phyloP scores from a whole-genome alignment of 345 rosid genomes.

The Geranium rotundifolium region DNA sequence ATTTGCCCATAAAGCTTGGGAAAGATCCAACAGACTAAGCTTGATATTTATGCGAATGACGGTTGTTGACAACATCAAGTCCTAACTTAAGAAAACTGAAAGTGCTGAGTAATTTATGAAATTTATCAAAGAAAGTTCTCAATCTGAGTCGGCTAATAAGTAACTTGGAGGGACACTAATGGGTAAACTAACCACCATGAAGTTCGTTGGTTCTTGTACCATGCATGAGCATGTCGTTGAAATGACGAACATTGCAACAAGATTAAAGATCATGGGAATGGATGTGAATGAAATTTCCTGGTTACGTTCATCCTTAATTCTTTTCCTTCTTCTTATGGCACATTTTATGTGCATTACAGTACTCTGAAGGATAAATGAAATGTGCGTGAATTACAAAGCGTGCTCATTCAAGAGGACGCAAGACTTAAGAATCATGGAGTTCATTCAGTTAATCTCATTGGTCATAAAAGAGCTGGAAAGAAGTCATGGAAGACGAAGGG shows the following conservation, averaged over 20 bases:
- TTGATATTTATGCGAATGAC: conserved; percentile 10
- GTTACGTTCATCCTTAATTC: conserved; percentile 11
- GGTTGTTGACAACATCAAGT: conserved; percentile 1
- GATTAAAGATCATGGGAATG: conserved; percentile 4
- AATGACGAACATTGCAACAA: conserved; percentile 4
- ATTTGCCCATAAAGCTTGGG: too few relatives aligned
- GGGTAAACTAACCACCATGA: conserved; percentile 10
- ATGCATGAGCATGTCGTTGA: conserved; percentile 6
- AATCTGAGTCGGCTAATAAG: conserved; percentile 10
- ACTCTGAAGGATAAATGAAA: conserved; percentile 19
- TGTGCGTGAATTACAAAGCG: conserved; percentile 10
- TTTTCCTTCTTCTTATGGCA: conserved; percentile 6
- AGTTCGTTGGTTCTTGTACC: conserved; percentile 2
- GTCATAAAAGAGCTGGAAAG: conserved; percentile 6
- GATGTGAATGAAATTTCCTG: conserved; percentile 5
- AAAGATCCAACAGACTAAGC: conserved; percentile 11
- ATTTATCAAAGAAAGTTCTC: conserved; percentile 1
- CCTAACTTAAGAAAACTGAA: background rate
- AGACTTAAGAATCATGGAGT: conserved; percentile 1
- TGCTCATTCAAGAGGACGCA: conserved; percentile 8
- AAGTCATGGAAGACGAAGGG: background rate
- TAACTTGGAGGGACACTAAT: conserved; percentile 8
- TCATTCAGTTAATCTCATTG: conserved; percentile 1
- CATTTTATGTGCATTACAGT: conserved; percentile 16
- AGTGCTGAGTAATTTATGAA: conserved; percentile 7